Base-by-base conservation (phyloP, 768 basidiomycete species). In the Boletus sp. region DNA sequence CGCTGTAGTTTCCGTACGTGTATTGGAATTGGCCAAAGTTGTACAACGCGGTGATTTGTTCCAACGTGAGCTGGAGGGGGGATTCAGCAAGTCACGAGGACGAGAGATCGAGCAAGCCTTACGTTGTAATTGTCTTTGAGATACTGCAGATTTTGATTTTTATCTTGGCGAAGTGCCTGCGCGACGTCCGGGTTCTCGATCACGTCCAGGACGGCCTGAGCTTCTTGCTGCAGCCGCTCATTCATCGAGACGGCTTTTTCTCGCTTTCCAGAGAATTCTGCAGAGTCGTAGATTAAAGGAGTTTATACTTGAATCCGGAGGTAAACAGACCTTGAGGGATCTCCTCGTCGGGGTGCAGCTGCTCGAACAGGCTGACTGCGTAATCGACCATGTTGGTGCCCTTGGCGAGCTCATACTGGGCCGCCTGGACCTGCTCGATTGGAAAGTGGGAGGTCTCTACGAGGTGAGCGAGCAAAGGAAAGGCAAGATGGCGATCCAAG, bases 301-400 rank as follows among this genome's bases (percentile, higher is more conserved):
- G 5, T n/a, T 50, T 32, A 28, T 24, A 54, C 8, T 6, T 18
- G 10, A 50, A 39, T 42, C 10, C 1, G 11, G n/a, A 39, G 7
- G 1, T 42, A 15, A 17, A 73, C 79, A 48, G 64, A 92, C 91
- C 90, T 70, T 78, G 70, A 14, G 90, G 89, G 20, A 86, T 75
- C 64, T 85, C 78, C 50, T 90, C 74, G 48, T 86, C 86, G 0
- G 90, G 87, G 62, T 93, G 76, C 49, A 94, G 74, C 75, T 92
- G 85, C 64, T 87, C 76, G 66, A 92, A 93, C 64, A 98, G 75
- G 61, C 80, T 82, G 57, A 87, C 83, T 28, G 92, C 87, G 67
- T 96, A 99, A 73, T 96, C 95, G 56, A 96, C 88, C 95, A 98
- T 98, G 74, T 99, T 98, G 46, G 97, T 99, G 59, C 88, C 92